Evolutionary conservation across 108 stramenopile species (phyloP).

Genomic region (Cyclostephanos invisitatus): DNA sequence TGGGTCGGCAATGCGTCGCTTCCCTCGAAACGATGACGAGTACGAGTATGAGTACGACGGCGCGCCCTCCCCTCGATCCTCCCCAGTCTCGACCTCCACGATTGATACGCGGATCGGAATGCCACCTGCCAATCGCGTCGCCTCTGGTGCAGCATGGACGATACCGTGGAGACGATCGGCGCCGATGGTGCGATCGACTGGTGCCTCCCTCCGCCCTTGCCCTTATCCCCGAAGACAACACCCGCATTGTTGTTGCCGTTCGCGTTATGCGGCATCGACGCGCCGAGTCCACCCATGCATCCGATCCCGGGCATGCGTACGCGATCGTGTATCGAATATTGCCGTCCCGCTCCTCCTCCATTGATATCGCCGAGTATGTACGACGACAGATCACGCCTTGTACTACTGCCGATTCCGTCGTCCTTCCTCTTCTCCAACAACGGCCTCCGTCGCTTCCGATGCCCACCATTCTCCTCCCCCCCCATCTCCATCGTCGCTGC

Average conservation of each 20-base stretch:
- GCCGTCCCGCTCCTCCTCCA: constrained; percentile 3
- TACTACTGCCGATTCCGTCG: neutral
- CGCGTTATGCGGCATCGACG: constrained; percentile 7
- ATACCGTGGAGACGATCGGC: constrained; percentile 17
- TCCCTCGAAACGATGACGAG: neutral
- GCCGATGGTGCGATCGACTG: neutral
- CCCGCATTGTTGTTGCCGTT: neutral
- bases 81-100: constrained; percentile 40
- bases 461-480: no score
- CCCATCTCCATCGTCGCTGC: neutral
- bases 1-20: neutral
- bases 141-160: constrained; percentile 28
- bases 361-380: neutral
- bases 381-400: constrained; percentile 14
- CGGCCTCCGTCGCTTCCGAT: neutral
- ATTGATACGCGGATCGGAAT: constrained; percentile 43
- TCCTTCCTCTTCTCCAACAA: neutral
- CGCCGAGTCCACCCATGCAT: constrained; percentile 39
- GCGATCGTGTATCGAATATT: constrained; percentile 27
- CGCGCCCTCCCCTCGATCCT: constrained; percentile 10
- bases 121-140: constrained; percentile 55
- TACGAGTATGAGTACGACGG: neutral
- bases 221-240: neutral
- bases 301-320: constrained; percentile 33
- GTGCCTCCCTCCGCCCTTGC: neutral